Conservation (phyloP, 305 asterid genomes). For the Fraxinus paxiana region DNA sequence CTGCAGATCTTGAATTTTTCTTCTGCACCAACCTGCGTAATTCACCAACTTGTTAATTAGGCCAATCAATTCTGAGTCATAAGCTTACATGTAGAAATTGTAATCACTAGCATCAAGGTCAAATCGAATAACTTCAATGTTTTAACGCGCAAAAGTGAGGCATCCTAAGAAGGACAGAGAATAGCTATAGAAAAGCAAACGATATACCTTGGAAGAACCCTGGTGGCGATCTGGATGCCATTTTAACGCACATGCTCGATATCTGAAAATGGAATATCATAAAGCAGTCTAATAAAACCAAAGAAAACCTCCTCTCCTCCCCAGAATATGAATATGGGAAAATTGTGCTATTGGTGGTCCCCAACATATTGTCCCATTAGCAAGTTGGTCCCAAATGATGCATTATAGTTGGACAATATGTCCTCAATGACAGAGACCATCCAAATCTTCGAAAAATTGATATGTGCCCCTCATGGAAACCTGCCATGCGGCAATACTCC, state of each 20-base stretch:
- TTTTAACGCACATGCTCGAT: conserved; percentile 77
- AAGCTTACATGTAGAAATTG: not conserved
- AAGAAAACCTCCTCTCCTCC: not conserved
- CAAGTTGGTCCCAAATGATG: not conserved
- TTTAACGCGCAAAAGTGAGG: not conserved
- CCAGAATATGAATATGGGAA: not conserved
- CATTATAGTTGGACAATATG: not conserved
- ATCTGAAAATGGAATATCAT: conserved; percentile 43
- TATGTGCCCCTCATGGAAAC: not conserved
- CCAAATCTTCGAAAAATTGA: not conserved
- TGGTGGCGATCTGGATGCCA: conserved; percentile 99
- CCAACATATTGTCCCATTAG: not conserved
- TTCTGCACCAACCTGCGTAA: conserved; percentile 66
- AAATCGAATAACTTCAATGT: not conserved
- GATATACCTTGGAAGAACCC: conserved; percentile 75
- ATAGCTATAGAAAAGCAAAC: not conserved
- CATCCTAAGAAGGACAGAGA: not conserved
- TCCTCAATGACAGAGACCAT: not conserved
- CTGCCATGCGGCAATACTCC: not conserved
- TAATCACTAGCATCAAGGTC: not conserved
- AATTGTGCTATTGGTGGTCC: not conserved
- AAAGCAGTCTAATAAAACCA: not conserved
- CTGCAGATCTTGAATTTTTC: conserved; percentile 92
- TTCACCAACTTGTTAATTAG: not conserved
- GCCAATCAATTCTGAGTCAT: not conserved